Conservation (phyloP, 441 rosid species). For the Daphne laureola region DNA sequence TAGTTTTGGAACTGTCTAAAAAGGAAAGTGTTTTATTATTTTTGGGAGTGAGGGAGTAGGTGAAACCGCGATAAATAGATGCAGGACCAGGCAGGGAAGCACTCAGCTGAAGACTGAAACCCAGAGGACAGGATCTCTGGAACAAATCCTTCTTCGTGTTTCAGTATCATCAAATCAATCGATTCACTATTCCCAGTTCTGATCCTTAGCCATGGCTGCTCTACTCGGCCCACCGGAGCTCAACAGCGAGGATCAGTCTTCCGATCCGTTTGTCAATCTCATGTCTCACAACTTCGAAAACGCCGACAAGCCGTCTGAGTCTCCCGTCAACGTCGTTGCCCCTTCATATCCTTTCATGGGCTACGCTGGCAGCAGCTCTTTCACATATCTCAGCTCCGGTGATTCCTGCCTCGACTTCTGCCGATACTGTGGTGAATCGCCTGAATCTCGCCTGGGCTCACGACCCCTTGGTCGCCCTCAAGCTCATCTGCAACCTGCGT, state of each 20-base stretch:
- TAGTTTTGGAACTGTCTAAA: too few species aligned
- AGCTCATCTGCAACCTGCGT: conserved; percentile 11
- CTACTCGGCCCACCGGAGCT: conserved; percentile 48
- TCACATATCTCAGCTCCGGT: background rate
- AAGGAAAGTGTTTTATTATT: too few species aligned
- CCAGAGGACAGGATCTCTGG: too few species aligned
- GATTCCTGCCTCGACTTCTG: conserved; percentile 20
- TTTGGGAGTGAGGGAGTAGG: too few species aligned
- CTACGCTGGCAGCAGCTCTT: too few species aligned
- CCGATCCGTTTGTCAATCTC: conserved; percentile 29
- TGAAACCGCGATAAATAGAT: background rate
- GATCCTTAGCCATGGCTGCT: background rate
- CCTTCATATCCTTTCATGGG: too few species aligned
- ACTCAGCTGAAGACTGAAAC: too few species aligned
- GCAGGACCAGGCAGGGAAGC: background rate
- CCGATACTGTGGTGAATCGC: conserved; percentile 1
- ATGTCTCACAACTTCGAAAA: conserved; percentile 34
- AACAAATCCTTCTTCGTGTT: too few species aligned
- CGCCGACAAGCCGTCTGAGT: background rate
- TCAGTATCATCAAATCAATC: background rate
- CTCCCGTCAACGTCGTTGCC: too few species aligned
- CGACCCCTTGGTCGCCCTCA: conserved; percentile 7
- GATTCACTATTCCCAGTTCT: background rate
- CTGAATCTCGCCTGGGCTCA: conserved; percentile 10
- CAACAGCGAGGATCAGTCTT: conserved; percentile 3